Evolutionary conservation across 2,329 filamentous ascomycete genomes (phyloP).

Genomic region (Aspergillus transmontanensis): DNA sequence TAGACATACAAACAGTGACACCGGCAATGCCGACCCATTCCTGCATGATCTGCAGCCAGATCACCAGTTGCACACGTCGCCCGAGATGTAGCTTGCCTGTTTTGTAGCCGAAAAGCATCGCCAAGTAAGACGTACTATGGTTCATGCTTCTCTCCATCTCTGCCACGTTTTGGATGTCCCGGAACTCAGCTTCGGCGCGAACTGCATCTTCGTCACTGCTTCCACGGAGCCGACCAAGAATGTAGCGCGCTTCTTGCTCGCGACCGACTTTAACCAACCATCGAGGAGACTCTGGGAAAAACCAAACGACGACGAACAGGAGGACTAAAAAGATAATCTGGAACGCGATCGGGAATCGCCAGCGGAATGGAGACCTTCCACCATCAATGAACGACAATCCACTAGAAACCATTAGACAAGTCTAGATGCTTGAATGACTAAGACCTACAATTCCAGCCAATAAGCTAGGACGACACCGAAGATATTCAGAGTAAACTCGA

Average conservation of each 20-base stretch:
- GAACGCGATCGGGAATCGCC: slow-evolving; percentile 71
- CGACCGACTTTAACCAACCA: slow-evolving; percentile 66
- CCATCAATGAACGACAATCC: slow-evolving; percentile 64
- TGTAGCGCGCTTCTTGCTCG: slow-evolving; percentile 67
- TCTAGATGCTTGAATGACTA: too few relatives aligned
- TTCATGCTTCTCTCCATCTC: slow-evolving; percentile 62
- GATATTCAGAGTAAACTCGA: slow-evolving; percentile 74
- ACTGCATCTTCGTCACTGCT: slow-evolving; percentile 54
- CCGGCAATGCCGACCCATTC: slow-evolving; percentile 72
- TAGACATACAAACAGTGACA: slow-evolving; percentile 59
- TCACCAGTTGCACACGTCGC: slow-evolving; percentile 67
- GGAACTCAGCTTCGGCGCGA: slow-evolving; percentile 64
- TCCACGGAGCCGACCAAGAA: slow-evolving; percentile 66
- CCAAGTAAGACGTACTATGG: slow-evolving; percentile 58
- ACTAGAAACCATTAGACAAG: slow-evolving; percentile 23
- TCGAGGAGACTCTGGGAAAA: slow-evolving; percentile 67
- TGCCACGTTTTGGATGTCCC: slow-evolving; percentile 67
- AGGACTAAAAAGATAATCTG: slow-evolving; percentile 66
- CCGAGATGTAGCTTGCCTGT: slow-evolving; percentile 68
- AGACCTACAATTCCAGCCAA: slow-evolving; percentile 57
- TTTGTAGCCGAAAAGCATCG: slow-evolving; percentile 69
- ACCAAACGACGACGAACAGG: slow-evolving; percentile 60
- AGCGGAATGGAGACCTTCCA: slow-evolving; percentile 61
- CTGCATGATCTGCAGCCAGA: slow-evolving; percentile 73
- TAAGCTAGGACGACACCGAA: slow-evolving; percentile 68